A percentile compares a stretch with the other conserved stretches of the same genome.
phyloP scores from a whole-genome alignment of 352 stramenopile genomes.

The Pythium apleroticum region DNA sequence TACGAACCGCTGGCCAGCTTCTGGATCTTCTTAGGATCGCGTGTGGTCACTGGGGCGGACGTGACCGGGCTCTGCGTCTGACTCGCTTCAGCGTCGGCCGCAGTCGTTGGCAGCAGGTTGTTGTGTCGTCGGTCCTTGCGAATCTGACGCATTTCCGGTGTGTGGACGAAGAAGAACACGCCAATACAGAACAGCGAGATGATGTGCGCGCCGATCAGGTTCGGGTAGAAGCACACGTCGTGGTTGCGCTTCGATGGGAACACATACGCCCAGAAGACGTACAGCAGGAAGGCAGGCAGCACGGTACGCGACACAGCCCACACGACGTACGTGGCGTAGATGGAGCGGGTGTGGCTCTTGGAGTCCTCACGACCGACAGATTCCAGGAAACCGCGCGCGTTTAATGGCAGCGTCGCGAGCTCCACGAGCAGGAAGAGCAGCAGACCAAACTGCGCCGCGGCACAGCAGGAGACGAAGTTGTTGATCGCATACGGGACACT shows the following conservation, averaged over 20 bases:
- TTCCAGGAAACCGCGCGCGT: slow-evolving; percentile 75
- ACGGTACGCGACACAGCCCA: slow-evolving; percentile 74
- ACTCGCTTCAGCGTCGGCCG: neutral
- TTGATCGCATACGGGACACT: slow-evolving; percentile 85
- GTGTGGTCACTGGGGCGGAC: slow-evolving; percentile 17
- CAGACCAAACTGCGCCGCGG: slow-evolving; percentile 70
- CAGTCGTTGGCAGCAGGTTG: slow-evolving; percentile 3
- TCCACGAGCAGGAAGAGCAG: slow-evolving; percentile 82
- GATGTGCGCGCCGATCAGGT: slow-evolving; percentile 69
- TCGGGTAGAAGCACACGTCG: slow-evolving; percentile 77
- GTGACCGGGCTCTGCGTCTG: slow-evolving; percentile 4
- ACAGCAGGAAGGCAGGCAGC: slow-evolving; percentile 77
- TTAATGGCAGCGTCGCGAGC: slow-evolving; percentile 74
- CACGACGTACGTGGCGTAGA: slow-evolving; percentile 74
- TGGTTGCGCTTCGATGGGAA: slow-evolving; percentile 74
- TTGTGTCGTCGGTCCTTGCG: slow-evolving; percentile 18
- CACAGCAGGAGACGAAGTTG: slow-evolving; percentile 84
- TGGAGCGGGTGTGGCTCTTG: slow-evolving; percentile 63
- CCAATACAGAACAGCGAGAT: slow-evolving; percentile 81
- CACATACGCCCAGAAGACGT: slow-evolving; percentile 67
- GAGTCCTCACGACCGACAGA: slow-evolving; percentile 58
- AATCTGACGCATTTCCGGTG: slow-evolving; percentile 50
- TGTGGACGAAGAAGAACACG: slow-evolving; percentile 84
- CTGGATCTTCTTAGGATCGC: slow-evolving; percentile 28
- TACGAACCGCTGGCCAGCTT: slow-evolving; percentile 31